Evolutionary conservation across 2,329 filamentous ascomycete genomes (phyloP), one percentile per base, ranked within the genome.

Genomic region (Aspergillus persii): DNA sequence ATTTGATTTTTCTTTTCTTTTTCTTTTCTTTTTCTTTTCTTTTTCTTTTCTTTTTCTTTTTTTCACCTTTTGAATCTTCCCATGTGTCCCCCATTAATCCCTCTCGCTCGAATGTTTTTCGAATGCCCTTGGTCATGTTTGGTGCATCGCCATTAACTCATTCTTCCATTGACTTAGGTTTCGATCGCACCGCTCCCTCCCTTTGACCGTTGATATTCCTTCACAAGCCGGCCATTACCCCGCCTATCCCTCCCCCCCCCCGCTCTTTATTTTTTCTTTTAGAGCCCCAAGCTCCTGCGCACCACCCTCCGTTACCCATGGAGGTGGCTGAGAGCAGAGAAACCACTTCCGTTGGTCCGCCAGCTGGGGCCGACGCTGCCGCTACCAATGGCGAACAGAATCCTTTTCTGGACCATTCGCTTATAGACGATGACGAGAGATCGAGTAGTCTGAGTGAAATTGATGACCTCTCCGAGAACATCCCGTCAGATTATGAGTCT

Each of bases 371-470:
- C 50, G 72, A 73, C 50, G 60, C 73, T 55, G 70, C 68, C 44
- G 65, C 71, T 60, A 63, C 72, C 67, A 77, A 77, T 69, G 70
- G 71, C 59, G 71, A 74, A 55, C 68, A 70, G 47, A 69, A 72
- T 63, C 63, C 72, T 53, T 66, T 72, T 46, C 60, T 74, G 27
- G 72, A 73, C 60, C 84, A 84, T 64, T 68, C 70, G 55, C 66
- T 77, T 61, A 73, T 76, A 67, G 86, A 88, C 69, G 90, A 89
- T 73, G 88, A 87, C 73, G 57, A 52, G 26, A 83, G 90, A 55
- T 97, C 93, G 44, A 98, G 94, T 76, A 95, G 92, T 69, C 83
- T 98, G 68, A 97, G 92, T 79, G 94, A 97, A 69, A 90, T 96
- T 58, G 92, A 93, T 70, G 91, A 96, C 69, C 88, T 91, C 62